Percentiles rank a stretch among this genome's conserved stretches.
Conservation (phyloP, 106 monocot species). For the Triglochin maritima region DNA sequence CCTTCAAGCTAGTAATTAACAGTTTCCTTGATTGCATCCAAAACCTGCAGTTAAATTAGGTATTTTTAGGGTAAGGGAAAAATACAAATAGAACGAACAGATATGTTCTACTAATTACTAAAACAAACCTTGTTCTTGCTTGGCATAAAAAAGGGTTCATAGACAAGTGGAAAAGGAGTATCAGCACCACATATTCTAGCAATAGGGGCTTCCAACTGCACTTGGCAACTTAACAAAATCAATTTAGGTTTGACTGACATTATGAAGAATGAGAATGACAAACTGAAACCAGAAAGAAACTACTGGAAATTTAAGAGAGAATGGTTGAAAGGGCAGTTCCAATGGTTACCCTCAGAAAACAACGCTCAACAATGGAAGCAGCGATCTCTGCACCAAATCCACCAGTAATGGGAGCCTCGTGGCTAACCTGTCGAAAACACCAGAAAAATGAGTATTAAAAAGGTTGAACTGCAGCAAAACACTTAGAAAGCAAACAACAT, state of each 20-base stretch:
- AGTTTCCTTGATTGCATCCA: constrained; percentile 74
- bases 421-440: constrained; percentile 62
- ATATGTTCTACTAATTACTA: neutral
- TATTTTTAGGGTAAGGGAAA: neutral
- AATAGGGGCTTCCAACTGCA: constrained; percentile 87
- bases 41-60: constrained; percentile 31
- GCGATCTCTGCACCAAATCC: constrained; percentile 97
- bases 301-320: neutral
- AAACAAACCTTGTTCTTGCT: constrained; percentile 80
- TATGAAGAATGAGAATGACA: neutral
- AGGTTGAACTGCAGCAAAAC: neutral
- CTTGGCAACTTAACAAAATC: neutral
- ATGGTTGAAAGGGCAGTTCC: neutral
- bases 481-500: neutral
- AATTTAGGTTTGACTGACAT: neutral
- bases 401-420: constrained; percentile 94
- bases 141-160: constrained; percentile 88
- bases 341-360: constrained; percentile 67
- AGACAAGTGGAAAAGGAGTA: constrained; percentile 92
- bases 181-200: constrained; percentile 80
- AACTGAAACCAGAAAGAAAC: neutral
- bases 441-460: neutral
- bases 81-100: neutral
- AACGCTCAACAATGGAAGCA: constrained; percentile 75
- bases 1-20: constrained; percentile 41